These are phyloP conservation scores for Solanum ossicruentum DNA, from an alignment of 257 asterid genomes.

Conservation along the genomic window DNA sequence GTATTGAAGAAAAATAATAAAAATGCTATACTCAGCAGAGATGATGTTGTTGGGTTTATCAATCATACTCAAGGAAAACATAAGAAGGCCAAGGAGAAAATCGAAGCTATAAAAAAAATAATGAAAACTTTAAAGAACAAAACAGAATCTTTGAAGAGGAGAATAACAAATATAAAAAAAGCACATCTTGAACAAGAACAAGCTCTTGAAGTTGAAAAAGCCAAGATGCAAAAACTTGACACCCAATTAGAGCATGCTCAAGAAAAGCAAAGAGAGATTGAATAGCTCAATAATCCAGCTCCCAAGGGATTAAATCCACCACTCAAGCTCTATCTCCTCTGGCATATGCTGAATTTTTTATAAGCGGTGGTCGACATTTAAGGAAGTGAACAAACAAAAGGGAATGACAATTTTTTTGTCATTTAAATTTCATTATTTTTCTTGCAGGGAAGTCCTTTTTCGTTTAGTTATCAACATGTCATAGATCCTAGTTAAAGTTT, in stretches of 20 bases:
- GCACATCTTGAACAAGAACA: not conserved
- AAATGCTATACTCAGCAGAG: not conserved
- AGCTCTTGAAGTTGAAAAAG: not conserved
- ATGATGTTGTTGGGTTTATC: not conserved
- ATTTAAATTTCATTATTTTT: not conserved
- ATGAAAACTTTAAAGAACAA: not conserved
- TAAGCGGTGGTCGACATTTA: not conserved
- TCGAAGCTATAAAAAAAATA: too few species aligned
- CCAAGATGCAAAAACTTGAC: not conserved
- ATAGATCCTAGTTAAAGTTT: not conserved
- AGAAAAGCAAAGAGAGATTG: not conserved
- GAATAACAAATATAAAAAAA: not conserved
- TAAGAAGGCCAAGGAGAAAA: not conserved
- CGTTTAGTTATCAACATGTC: not conserved
- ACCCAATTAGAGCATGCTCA: not conserved
- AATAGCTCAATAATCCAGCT: not conserved
- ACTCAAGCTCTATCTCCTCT: not conserved
- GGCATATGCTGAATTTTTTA: not conserved
- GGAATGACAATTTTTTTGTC: not conserved
- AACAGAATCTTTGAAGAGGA: not conserved
- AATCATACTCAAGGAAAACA: not conserved
- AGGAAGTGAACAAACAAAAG: not conserved
- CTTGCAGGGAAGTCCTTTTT: not conserved
- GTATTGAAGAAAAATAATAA: not conserved
- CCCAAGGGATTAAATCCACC: not conserved